Percentiles rank a stretch among this genome's conserved stretches.
Evolutionary conservation across 2,329 filamentous ascomycete genomes (phyloP).

Genomic region (Calonectria fujianensis): DNA sequence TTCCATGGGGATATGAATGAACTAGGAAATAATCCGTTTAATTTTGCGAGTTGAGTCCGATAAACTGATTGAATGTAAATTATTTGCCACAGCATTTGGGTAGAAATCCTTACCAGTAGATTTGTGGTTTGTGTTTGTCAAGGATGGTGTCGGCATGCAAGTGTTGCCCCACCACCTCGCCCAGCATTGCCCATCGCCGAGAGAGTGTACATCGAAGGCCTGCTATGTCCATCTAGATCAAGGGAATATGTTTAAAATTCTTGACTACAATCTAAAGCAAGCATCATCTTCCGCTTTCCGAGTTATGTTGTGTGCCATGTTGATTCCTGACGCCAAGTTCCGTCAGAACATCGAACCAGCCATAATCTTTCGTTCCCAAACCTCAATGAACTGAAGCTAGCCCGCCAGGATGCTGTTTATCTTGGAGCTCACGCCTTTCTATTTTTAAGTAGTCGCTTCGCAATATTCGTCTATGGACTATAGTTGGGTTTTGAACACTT

Average conservation of each 20-base stretch:
- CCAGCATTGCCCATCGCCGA: slow-evolving; percentile 15
- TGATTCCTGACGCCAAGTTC: slow-evolving; percentile 22
- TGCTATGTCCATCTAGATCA: neutral
- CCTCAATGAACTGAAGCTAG: neutral
- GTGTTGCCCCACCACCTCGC: slow-evolving; percentile 16
- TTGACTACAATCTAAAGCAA: neutral
- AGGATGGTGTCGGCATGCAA: neutral
- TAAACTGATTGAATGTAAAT: neutral
- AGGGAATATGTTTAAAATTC: slow-evolving; percentile 21
- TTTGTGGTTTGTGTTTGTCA: neutral
- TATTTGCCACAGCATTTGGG: neutral
- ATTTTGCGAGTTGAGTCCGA: slow-evolving; percentile 23
- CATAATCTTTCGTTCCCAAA: neutral
- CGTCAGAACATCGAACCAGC: slow-evolving; percentile 27
- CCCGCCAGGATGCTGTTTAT: neutral
- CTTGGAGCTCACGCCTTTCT: neutral
- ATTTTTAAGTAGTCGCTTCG: neutral
- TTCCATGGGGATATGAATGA: slow-evolving; percentile 2
- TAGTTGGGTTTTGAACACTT: slow-evolving; percentile 12
- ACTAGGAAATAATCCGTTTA: slow-evolving; percentile 10
- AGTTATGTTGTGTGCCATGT: neutral
- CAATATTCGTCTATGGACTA: neutral
- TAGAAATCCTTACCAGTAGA: neutral
- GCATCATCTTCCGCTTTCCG: neutral
- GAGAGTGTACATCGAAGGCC: slow-evolving; percentile 18